phyloP scores from a whole-genome alignment of 1,284 basidiomycete species.

The Chondrostereum purpureum region DNA sequence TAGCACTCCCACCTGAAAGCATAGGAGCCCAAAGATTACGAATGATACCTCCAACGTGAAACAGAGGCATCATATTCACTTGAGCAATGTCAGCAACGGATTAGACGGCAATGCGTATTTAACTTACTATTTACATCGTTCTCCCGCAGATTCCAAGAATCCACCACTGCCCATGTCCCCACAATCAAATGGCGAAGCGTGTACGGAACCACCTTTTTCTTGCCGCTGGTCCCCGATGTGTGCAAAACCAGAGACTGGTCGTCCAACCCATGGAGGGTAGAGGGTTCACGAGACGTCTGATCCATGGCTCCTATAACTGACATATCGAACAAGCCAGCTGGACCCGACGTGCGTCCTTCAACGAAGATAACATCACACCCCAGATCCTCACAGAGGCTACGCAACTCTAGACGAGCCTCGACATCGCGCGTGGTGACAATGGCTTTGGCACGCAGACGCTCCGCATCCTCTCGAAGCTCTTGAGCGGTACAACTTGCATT shows the following conservation, averaged over 20 bases:
- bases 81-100: too few relatives aligned
- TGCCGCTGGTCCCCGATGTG: constrained; percentile 61
- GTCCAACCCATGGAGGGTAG: constrained; percentile 29
- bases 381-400: constrained; percentile 24
- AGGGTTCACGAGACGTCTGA: constrained; percentile 15
- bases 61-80: too few relatives aligned
- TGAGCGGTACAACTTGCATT: constrained; percentile 39
- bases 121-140: too few relatives aligned
- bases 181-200: constrained; percentile 53
- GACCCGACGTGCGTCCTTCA: constrained; percentile 24
- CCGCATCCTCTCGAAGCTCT: constrained; percentile 32
- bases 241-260: constrained; percentile 54
- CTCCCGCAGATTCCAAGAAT: too few relatives aligned
- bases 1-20: too few relatives aligned
- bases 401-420: constrained; percentile 29
- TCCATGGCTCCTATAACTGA: constrained; percentile 21
- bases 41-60: too few relatives aligned
- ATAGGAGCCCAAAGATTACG: too few relatives aligned
- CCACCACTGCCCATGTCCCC: too few relatives aligned
- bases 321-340: constrained; percentile 34
- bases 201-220: constrained; percentile 54
- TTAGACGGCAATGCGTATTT: too few relatives aligned
- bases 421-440: constrained; percentile 33
- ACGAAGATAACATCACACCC: constrained; percentile 31
- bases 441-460: too few relatives aligned